Conservation (phyloP, 1,284 basidiomycete genomes). For the Trichosporon faecale region DNA sequence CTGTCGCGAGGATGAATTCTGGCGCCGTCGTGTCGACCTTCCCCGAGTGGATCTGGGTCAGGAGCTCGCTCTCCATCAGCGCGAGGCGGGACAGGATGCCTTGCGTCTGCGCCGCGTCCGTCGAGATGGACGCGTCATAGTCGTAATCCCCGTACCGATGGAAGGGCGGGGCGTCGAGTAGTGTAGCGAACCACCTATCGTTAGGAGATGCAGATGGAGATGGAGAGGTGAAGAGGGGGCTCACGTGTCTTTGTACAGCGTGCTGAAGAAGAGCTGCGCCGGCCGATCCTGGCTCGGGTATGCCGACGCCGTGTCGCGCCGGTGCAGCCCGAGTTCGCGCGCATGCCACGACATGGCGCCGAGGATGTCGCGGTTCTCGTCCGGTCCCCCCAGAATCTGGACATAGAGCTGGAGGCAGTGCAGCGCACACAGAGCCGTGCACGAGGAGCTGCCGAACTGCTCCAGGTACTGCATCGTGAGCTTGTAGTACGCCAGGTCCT, state of each 20-base stretch:
- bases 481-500: constrained; percentile 36
- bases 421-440: constrained; percentile 33
- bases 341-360: constrained; percentile 35
- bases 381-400: constrained; percentile 28
- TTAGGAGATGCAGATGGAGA: background rate
- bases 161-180: constrained; percentile 22
- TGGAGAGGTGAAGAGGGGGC: too few relatives aligned
- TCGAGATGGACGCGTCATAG: constrained; percentile 25
- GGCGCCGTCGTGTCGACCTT: constrained; percentile 29
- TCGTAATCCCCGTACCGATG: constrained; percentile 28
- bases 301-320: constrained; percentile 27
- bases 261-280: constrained; percentile 28
- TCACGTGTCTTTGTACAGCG: constrained; percentile 36
- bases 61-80: constrained; percentile 25
- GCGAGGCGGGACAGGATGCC: constrained; percentile 27
- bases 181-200: constrained; percentile 23
- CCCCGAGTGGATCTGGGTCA: constrained; percentile 28
- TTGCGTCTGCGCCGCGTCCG: constrained; percentile 21
- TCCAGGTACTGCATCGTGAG: constrained; percentile 29
- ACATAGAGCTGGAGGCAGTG: constrained; percentile 31
- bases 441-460: constrained; percentile 25
- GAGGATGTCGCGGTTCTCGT: constrained; percentile 30
- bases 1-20: constrained; percentile 28
- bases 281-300: constrained; percentile 28
- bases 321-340: constrained; percentile 31